Percentiles rank a stretch among this genome's conserved stretches.
Conservation (phyloP, 2,329 filamentous ascomycete genomes). For the Cladophialophora yegresii region DNA sequence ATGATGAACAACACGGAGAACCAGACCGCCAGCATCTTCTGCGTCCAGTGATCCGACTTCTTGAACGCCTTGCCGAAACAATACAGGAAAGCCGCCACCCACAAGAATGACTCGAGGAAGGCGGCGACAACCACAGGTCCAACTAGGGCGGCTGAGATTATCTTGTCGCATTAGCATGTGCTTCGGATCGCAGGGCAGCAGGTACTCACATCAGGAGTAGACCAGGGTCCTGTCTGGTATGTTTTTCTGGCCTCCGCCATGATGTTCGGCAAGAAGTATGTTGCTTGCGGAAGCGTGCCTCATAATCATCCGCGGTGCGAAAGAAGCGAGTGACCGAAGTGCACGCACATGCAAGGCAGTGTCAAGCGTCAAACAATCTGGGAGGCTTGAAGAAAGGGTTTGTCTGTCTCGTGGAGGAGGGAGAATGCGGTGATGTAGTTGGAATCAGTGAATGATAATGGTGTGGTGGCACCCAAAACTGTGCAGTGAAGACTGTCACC, state of each 20-base stretch:
- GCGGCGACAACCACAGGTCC: slow-evolving; percentile 81
- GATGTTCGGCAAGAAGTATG: neutral
- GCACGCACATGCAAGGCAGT: neutral
- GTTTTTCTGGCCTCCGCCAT: neutral
- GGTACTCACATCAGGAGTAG: slow-evolving; percentile 25
- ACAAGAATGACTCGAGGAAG: slow-evolving; percentile 88
- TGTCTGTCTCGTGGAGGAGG: neutral
- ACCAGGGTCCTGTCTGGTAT: slow-evolving; percentile 18
- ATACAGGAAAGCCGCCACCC: slow-evolving; percentile 91
- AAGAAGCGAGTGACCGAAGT: neutral
- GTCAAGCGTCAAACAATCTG: slow-evolving; percentile 3
- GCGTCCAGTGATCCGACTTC: slow-evolving; percentile 87
- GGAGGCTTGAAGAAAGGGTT: neutral
- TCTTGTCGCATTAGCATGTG: slow-evolving; percentile 54
- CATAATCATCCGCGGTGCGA: neutral
- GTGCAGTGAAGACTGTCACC: slow-evolving; percentile 4
- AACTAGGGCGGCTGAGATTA: slow-evolving; percentile 80
- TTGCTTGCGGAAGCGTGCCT: neutral
- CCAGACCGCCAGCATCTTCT: slow-evolving; percentile 72
- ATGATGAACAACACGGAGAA: slow-evolving; percentile 73
- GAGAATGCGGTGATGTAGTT: slow-evolving; percentile 1
- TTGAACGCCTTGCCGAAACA: slow-evolving; percentile 83
- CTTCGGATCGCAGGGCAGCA: neutral
- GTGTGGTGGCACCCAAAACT: slow-evolving; percentile 16
- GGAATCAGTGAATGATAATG: slow-evolving; percentile 25